phyloP scores from a whole-genome alignment of 805 yeast genomes.

The Barnettozyma vustinii region DNA sequence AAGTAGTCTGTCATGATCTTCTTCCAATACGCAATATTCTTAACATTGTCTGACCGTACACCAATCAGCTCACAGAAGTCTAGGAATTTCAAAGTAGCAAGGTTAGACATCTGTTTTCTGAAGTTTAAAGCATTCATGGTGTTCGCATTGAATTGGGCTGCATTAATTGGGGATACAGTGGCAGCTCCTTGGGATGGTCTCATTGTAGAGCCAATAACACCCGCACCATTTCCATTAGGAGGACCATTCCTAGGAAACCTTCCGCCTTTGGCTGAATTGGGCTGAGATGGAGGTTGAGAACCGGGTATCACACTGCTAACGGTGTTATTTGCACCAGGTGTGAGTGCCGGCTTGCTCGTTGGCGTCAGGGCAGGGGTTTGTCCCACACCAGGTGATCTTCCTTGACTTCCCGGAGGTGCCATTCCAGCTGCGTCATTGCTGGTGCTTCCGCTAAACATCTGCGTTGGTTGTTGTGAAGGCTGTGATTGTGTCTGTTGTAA shows the following conservation, averaged over 20 bases:
- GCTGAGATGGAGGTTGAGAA: constrained; percentile 16
- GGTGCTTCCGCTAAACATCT: constrained; percentile 1
- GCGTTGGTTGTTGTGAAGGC: constrained; percentile 10
- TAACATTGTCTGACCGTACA: constrained; percentile 36
- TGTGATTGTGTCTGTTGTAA: constrained; percentile 7
- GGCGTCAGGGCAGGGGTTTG: neutral
- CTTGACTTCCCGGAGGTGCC: neutral
- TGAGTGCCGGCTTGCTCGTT: neutral
- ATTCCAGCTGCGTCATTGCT: neutral
- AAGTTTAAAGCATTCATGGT: constrained; percentile 21
- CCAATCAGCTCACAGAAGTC: constrained; percentile 45
- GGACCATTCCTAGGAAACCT: constrained; percentile 1
- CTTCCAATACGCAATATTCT: constrained; percentile 45
- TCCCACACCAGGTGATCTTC: neutral
- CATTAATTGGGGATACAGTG: neutral
- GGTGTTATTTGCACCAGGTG: constrained; percentile 4
- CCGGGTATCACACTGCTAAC: constrained; percentile 8
- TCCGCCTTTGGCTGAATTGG: constrained; percentile 2
- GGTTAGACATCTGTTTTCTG: constrained; percentile 39
- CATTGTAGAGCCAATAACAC: neutral
- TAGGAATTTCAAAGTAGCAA: constrained; percentile 45
- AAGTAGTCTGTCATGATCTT: constrained; percentile 45
- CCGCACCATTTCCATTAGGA: neutral
- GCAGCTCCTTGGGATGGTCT: neutral
- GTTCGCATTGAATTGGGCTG: constrained; percentile 4